phyloP scores from a whole-genome alignment of 768 basidiomycete genomes.

The Agaricus bisporus region DNA sequence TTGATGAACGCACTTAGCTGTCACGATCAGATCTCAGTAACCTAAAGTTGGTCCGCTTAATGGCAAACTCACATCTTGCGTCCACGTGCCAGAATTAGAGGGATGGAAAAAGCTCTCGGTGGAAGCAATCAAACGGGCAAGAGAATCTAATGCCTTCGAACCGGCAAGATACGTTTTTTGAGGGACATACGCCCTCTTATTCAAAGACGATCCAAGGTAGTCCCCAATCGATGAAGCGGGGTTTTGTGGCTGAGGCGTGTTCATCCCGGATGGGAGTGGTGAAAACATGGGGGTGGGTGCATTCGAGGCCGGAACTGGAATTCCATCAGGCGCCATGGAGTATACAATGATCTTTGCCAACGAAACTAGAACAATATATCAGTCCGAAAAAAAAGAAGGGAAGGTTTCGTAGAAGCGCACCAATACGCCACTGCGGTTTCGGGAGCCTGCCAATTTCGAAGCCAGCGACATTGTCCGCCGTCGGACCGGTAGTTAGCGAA shows the following conservation, averaged over 20 bases:
- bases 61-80: constrained; percentile 49
- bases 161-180: constrained; percentile 71
- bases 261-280: constrained; percentile 57
- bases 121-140: constrained; percentile 80
- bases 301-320: constrained; percentile 50
- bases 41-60: neutral
- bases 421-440: constrained; percentile 67
- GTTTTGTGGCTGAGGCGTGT: constrained; percentile 43
- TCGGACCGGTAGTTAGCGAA: constrained; percentile 69
- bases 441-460: constrained; percentile 72
- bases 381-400: no score
- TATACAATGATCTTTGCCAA: constrained; percentile 84
- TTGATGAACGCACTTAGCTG: constrained; percentile 84
- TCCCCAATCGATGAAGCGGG: constrained; percentile 39
- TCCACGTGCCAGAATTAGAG: constrained; percentile 81
- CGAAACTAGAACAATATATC: constrained; percentile 42
- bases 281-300: constrained; percentile 71
- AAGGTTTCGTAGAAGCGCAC: constrained; percentile 32
- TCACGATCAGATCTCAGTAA: neutral
- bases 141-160: constrained; percentile 76
- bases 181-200: constrained; percentile 32
- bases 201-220: constrained; percentile 53
- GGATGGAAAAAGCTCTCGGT: constrained; percentile 92
- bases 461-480: constrained; percentile 65
- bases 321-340: constrained; percentile 71